Evolutionary conservation across 306 rosid species (phyloP), one percentile per base, ranked within the genome.

Genomic region (Dalbergia cochinchinensis): DNA sequence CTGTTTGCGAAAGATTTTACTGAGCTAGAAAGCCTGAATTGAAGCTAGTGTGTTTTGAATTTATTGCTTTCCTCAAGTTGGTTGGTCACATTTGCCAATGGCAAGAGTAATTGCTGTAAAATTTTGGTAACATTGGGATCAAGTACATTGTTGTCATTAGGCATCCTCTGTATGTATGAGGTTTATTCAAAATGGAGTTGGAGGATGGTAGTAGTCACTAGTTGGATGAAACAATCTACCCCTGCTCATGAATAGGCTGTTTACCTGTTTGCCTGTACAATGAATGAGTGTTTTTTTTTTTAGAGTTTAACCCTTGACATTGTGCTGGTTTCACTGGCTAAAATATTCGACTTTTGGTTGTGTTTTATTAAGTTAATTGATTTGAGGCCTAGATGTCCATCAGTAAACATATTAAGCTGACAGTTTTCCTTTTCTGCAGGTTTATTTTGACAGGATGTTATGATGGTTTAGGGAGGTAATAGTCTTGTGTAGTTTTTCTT

Each of bases 391-490:
- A 64, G n/a, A 34, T 74, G 65, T 51, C 35, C 54, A 70, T 65
- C 37, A 33, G n/a, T 44, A 50, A 12, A 63, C 65, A 51, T 67
- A 66, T 58, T 2, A 45, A 41, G 31, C 26, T 70, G 33, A 72
- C 69, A 60, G 7, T 61, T 13, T 55, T 73, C 79, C 74, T 55
- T 70, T 79, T 82, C 82, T 82, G 86, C 96, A 95, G 98, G 94
- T 91, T 93, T 84, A 82, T 95, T 87, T 85, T 95, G 91, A 95
- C 99, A 5, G 99, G 99, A 42, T 92, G 97, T 65, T 93, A 93
- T 72, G 99, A 95, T 88, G 86, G 92, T 74, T 85, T 90, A 16
- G 99, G 92, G 82, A 95, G 99, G 99, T 93, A 89, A 77, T 58
- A 51, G 1, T 69, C 75, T 50, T 48, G 39, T 37, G 16, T 69